These are phyloP conservation scores for Dimargaris verticillata DNA, from an alignment of 192 early-diverging fungal genomes.

Conservation along the genomic window DNA sequence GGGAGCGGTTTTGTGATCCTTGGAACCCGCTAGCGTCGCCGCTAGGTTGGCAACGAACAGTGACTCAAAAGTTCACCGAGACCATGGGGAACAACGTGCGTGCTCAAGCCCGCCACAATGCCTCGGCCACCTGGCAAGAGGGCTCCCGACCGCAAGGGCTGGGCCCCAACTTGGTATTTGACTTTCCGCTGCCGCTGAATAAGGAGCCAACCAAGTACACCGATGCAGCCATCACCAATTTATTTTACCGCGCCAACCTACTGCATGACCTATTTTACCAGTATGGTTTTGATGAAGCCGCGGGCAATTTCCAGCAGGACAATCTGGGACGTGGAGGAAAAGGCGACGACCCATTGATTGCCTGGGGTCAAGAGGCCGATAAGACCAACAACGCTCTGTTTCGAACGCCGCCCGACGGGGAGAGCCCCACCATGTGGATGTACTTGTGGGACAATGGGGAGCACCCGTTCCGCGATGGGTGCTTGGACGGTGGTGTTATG, in stretches of 20 bases:
- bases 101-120: constrained; percentile 21
- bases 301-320: constrained; percentile 39
- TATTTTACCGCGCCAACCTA: constrained; percentile 38
- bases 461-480: constrained; percentile 35
- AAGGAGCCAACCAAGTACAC: constrained; percentile 23
- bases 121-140: constrained; percentile 19
- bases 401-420: constrained; percentile 41
- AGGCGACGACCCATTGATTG: constrained; percentile 30
- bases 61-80: constrained; percentile 17
- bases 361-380: constrained; percentile 28
- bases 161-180: constrained; percentile 20
- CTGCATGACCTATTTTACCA: constrained; percentile 33
- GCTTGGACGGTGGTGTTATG: constrained; percentile 36
- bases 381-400: constrained; percentile 45
- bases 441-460: constrained; percentile 26
- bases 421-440: constrained; percentile 33
- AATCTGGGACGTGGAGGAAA: constrained; percentile 37
- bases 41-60: constrained; percentile 21
- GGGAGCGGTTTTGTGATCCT: constrained; percentile 35
- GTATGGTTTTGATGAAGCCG: constrained; percentile 32
- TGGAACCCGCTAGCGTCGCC: constrained; percentile 18
- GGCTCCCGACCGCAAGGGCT: constrained; percentile 11
- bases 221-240: constrained; percentile 33
- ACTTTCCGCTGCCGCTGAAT: constrained; percentile 24
- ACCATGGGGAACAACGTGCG: constrained; percentile 36